Conservation (phyloP, 768 basidiomycete genomes). For the Podaxis sp. region DNA sequence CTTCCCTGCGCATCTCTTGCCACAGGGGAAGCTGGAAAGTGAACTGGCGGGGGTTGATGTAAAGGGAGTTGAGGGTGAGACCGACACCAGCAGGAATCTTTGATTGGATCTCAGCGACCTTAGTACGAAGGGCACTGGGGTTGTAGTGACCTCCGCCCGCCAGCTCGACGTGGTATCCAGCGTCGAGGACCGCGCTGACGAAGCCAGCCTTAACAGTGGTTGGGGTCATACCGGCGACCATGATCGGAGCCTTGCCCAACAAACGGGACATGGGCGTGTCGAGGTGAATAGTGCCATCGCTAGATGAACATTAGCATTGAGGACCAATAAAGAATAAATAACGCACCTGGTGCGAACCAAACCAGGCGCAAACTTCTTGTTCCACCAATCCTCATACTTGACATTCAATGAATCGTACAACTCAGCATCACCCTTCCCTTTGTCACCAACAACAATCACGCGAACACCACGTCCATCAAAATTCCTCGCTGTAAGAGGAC, state of each 20-base stretch:
- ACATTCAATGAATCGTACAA: slow-evolving; percentile 67
- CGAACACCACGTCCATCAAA: slow-evolving; percentile 93
- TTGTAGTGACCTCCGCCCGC: slow-evolving; percentile 99
- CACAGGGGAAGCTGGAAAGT: slow-evolving; percentile 96
- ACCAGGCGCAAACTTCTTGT: slow-evolving; percentile 79
- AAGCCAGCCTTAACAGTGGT: slow-evolving; percentile 95
- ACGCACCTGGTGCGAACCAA: slow-evolving; percentile 87
- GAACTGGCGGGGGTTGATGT: slow-evolving; percentile 98
- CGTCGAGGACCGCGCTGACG: slow-evolving; percentile 87
- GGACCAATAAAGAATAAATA: slow-evolving; percentile 6
- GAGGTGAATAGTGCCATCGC: slow-evolving; percentile 88
- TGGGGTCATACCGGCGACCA: slow-evolving; percentile 99
- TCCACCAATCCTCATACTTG: slow-evolving; percentile 87
- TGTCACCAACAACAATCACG: slow-evolving; percentile 88
- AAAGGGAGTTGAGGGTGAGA: slow-evolving; percentile 90
- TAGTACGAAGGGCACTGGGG: slow-evolving; percentile 79
- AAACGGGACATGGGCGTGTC: slow-evolving; percentile 97
- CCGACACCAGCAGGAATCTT: slow-evolving; percentile 87
- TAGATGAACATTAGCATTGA: slow-evolving; percentile 29
- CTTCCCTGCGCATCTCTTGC: slow-evolving; percentile 97
- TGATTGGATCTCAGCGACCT: slow-evolving; percentile 89
- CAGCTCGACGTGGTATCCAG: slow-evolving; percentile 95
- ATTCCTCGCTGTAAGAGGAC: slow-evolving; percentile 85
- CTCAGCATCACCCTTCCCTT: slow-evolving; percentile 85
- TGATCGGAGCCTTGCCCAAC: slow-evolving; percentile 94